phyloP scores from a whole-genome alignment of 305 asterid species.

The Solanum hybrid region DNA sequence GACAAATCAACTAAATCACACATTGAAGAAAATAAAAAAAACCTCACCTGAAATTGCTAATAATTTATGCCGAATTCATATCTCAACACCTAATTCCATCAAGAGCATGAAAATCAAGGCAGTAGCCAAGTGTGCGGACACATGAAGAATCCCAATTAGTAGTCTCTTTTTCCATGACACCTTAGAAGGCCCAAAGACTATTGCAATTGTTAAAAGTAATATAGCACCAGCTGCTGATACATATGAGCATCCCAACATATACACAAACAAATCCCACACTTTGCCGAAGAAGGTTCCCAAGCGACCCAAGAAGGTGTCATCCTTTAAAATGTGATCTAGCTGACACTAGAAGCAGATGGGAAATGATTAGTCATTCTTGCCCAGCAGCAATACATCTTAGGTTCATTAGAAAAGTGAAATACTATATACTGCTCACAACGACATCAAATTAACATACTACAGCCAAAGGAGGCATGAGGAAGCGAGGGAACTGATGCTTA shows the following conservation, averaged over 20 bases:
- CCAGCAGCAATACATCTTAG: not conserved
- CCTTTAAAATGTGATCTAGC: slow-evolving; percentile 87
- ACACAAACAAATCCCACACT: slow-evolving; percentile 71
- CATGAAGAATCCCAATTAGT: slow-evolving; percentile 77
- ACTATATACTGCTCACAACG: not conserved
- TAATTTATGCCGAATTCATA: slow-evolving; percentile 75
- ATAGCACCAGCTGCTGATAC: slow-evolving; percentile 72
- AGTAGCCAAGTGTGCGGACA: slow-evolving; percentile 83
- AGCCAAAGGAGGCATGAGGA: not conserved
- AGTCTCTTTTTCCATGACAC: slow-evolving; percentile 68
- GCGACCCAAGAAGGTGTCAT: slow-evolving; percentile 75
- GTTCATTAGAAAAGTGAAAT: not conserved
- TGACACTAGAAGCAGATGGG: slow-evolving; percentile 57
- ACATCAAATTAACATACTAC: not conserved
- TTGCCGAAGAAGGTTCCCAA: slow-evolving; percentile 71
- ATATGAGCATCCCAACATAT: slow-evolving; percentile 71
- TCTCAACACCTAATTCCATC: slow-evolving; percentile 86
- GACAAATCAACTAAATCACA: not conserved
- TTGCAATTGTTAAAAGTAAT: slow-evolving; percentile 53
- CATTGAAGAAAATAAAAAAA: not conserved
- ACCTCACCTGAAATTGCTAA: slow-evolving; percentile 77
- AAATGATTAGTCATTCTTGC: slow-evolving; percentile 19
- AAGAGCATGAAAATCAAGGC: slow-evolving; percentile 96
- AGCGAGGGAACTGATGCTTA: not conserved
- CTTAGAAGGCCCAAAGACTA: slow-evolving; percentile 78